Evolutionary conservation across 129 eudicot species (phyloP), one percentile per base, ranked within the genome.

Genomic region (Tanacetum coccineum): DNA sequence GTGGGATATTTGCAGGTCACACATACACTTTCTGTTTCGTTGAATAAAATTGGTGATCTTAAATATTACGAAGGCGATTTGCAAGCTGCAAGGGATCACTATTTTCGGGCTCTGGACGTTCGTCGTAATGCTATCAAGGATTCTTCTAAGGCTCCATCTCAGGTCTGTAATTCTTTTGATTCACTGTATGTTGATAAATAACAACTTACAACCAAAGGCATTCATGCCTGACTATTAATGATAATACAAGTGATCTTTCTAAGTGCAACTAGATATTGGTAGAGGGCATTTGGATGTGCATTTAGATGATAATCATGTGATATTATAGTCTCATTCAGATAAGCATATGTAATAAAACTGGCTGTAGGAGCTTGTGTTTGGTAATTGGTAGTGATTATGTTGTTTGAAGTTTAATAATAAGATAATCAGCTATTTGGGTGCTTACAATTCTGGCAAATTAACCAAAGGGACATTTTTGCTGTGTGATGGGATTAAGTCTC

Each of bases 31-130:
- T 91, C 96, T 11, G 90, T 91, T 59, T 91, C 98, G 4, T 81
- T 85, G 57, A 91, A 91, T 81, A 91, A 91, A 78, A 87, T 91
- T 49, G 98, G 98, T 63, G 98, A 91, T 74, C 75, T 91, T 7
- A 87, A 87, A 78, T 91, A 85, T 67, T 91, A 91, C 70, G 98
- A 73, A 13, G 96, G 89, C 20, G 96, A 91, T 71, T 75, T 91
- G 62, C 78, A 81, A 85, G 87, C 82, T 73, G 84, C 98, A 32
- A 78, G 87, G 72, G 78, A 87, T 51, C 81, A 83, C 53, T 87
- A 91, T 69, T 71, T 66, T 76, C 79, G 81, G 68, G 89, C 96
- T 54, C 74, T 91, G 70, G 81, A 91, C 66, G 93, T 91, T 67
- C 95, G 98, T 42, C 87, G 89, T 49, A 70, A 76, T 73, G 84